A percentile compares a stretch with the other conserved stretches of the same genome.
Evolutionary conservation across 2,329 filamentous ascomycete genomes (phyloP).

Genomic region (Emericellopsis atlantica): DNA sequence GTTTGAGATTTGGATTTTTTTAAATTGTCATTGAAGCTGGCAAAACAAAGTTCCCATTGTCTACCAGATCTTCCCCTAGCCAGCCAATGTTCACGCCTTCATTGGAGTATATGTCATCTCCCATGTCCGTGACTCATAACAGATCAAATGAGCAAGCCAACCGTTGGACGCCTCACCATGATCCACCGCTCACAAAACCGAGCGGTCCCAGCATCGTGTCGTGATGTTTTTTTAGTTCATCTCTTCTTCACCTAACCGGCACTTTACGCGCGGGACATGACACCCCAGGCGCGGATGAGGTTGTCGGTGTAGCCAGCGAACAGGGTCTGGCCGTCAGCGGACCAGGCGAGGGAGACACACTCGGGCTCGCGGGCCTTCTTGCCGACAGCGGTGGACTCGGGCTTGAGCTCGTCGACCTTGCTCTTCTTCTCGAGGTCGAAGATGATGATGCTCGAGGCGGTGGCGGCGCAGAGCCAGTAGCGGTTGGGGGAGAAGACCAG

Average conservation of each 20-base stretch:
- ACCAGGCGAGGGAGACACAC: constrained; percentile 96
- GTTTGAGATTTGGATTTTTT: constrained; percentile 1
- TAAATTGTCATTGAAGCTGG: constrained; percentile 7
- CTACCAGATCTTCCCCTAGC: constrained; percentile 20
- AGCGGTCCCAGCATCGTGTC: background rate
- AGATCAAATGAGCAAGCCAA: constrained; percentile 32
- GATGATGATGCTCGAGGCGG: constrained; percentile 97
- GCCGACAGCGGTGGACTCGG: constrained; percentile 87
- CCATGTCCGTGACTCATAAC: constrained; percentile 25
- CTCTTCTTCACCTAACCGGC: constrained; percentile 4
- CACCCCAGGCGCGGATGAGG: constrained; percentile 95
- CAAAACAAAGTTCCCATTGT: constrained; percentile 20
- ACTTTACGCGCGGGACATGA: constrained; percentile 80
- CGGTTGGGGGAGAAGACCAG: constrained; percentile 99
- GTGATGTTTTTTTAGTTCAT: background rate
- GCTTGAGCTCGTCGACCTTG: constrained; percentile 99
- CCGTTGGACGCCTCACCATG: constrained; percentile 32
- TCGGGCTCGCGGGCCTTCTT: constrained; percentile 99
- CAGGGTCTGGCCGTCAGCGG: constrained; percentile 94
- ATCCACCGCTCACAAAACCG: constrained; percentile 20
- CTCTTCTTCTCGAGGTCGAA: constrained; percentile 99
- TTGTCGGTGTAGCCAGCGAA: constrained; percentile 99
- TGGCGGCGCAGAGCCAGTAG: constrained; percentile 99
- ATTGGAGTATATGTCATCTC: constrained; percentile 18
- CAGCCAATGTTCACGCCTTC: constrained; percentile 22